A percentile compares a stretch with the other conserved stretches of the same genome.
phyloP scores from a whole-genome alignment of 495 filamentous ascomycete species.

The Talaromyces borbonicus region DNA sequence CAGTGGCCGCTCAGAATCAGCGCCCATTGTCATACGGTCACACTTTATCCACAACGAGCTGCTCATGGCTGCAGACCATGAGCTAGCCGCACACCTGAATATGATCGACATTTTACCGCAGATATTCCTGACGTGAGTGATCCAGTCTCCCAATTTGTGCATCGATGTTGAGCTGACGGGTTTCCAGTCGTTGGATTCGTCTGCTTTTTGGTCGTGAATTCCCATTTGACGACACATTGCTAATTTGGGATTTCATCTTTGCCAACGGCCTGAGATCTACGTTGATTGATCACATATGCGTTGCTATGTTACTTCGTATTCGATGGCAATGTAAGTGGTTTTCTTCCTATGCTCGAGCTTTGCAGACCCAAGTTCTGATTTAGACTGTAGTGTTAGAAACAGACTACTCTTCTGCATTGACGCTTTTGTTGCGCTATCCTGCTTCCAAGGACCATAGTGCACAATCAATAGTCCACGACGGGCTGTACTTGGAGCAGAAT shows the following conservation, averaged over 20 bases:
- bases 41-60: conserved; percentile 75
- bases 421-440: conserved; percentile 70
- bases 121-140: conserved; percentile 83
- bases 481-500: conserved; percentile 72
- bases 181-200: conserved; percentile 79
- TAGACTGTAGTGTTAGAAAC: conserved; percentile 57
- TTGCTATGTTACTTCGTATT: conserved; percentile 88
- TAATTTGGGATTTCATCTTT: conserved; percentile 86
- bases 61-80: conserved; percentile 66
- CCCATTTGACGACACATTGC: conserved; percentile 69
- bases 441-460: conserved; percentile 53
- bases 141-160: background rate
- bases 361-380: conserved; percentile 13
- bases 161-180: background rate
- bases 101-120: conserved; percentile 89
- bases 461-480: conserved; percentile 75
- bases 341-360: background rate
- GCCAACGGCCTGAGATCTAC: conserved; percentile 76
- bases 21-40: conserved; percentile 78
- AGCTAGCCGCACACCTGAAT: conserved; percentile 71
- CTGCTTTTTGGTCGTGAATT: conserved; percentile 93
- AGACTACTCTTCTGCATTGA: conserved; percentile 77
- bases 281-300: conserved; percentile 78
- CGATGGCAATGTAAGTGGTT: conserved; percentile 70
- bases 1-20: conserved; percentile 39